phyloP scores from a whole-genome alignment of 2,329 filamentous ascomycete species.

The Cytospora paraplurivora region DNA sequence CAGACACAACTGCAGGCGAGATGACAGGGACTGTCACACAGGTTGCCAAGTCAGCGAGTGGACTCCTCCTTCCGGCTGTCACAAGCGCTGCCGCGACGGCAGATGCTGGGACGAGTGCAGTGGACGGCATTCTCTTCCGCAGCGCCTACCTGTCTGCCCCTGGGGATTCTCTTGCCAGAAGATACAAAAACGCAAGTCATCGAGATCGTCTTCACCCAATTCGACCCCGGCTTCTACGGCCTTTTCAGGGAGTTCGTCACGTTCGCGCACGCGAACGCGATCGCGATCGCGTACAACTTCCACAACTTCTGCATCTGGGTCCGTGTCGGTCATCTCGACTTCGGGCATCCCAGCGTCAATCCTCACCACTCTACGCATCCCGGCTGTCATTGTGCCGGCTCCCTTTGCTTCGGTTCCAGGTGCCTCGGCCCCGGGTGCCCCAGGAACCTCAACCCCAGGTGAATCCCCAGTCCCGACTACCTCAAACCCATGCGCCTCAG shows the following conservation, averaged over 20 bases:
- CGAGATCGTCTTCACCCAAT: neutral
- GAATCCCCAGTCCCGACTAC: no score
- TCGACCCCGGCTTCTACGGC: neutral
- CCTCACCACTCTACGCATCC: neutral
- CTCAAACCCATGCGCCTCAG: no score
- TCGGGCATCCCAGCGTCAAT: neutral
- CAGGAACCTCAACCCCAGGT: no score
- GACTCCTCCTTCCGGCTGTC: constrained; percentile 3
- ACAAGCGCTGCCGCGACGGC: constrained; percentile 1
- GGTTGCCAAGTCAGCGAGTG: neutral
- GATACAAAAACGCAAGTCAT: neutral
- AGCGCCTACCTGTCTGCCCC: constrained; percentile 4
- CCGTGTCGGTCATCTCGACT: neutral
- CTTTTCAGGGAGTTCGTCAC: neutral
- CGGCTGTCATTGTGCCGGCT: neutral
- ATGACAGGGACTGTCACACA: neutral
- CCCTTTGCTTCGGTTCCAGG: neutral
- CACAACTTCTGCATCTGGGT: no score
- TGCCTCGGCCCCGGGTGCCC: neutral
- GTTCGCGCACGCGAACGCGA: no score
- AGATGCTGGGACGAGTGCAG: constrained; percentile 10
- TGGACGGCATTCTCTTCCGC: neutral
- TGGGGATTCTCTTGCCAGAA: constrained; percentile 15
- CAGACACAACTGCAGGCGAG: neutral
- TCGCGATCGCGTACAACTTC: no score